Conservation (phyloP, 2,329 filamentous ascomycete species). For the Triangularia verruculosa region DNA sequence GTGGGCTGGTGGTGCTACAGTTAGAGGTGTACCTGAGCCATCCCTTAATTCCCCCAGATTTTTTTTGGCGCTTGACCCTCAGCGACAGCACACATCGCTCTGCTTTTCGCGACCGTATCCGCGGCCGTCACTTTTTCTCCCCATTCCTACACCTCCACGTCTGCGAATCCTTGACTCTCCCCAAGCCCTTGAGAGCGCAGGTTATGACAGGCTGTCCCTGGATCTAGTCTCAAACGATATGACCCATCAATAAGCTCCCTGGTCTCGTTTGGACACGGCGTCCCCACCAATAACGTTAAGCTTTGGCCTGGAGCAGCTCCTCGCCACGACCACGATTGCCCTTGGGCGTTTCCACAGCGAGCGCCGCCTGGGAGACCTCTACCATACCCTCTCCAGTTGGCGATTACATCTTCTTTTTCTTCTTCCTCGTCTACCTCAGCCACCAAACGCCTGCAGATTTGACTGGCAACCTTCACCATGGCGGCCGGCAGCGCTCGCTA, state of each 20-base stretch:
- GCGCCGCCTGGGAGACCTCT: neutral
- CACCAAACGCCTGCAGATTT: neutral
- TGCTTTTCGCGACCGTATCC: neutral
- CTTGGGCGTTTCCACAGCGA: neutral
- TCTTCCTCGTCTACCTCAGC: neutral
- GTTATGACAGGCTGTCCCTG: conserved; percentile 7
- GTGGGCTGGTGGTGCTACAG: neutral
- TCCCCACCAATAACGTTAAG: conserved; percentile 16
- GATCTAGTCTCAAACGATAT: conserved; percentile 9
- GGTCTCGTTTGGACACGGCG: conserved; percentile 10
- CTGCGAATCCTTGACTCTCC: neutral
- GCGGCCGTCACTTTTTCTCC: conserved; percentile 10
- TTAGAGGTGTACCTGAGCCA: neutral
- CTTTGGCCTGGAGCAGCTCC: conserved; percentile 10
- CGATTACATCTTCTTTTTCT: conserved; percentile 1
- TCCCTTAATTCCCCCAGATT: neutral
- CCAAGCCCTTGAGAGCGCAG: neutral
- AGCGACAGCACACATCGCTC: conserved; percentile 1
- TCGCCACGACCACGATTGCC: conserved; percentile 8
- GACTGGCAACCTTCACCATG: conserved; percentile 35
- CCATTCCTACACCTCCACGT: conserved; percentile 1
- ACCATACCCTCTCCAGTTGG: neutral
- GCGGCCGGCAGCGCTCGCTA: conserved; percentile 72
- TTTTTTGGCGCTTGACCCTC: conserved; percentile 1
- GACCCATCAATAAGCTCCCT: conserved; percentile 14